Evolutionary conservation across 2,329 filamentous ascomycete genomes (phyloP), one percentile per base, ranked within the genome.

Genomic region (Cladosporium sp.): DNA sequence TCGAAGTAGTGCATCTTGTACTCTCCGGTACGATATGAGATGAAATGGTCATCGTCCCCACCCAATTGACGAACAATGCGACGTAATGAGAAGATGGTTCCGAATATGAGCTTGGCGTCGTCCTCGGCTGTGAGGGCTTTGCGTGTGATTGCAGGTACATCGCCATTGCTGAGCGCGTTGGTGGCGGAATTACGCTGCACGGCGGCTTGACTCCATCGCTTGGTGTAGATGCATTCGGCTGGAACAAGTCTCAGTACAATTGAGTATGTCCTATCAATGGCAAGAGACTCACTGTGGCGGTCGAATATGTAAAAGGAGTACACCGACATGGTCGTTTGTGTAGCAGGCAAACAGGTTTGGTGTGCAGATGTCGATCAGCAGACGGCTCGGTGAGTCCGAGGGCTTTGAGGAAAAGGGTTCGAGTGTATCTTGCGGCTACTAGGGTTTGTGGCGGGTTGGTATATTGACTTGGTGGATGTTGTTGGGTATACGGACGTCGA

Each of bases 1-100:
- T 99, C 95, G 85, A 97, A 99, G 83, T 96, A 99, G 82, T 99
- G 95, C 73, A 99, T 87, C 82, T 97, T 97, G 85, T 99, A 99
- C 80, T 97, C 91, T 72, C 86, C 91, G 63, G 95, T 99, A 73
- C 92, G 91, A 81, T 92, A 99, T 72, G 90, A 92, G 73, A 99
- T 90, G 79, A 99, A 99, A 77, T 84, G 87, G 82, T 97, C 94
- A 78, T 97, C 93, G 64, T 92, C 88, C 71, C 94, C 94, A 75
- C 94, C 94, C 58, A 99, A 87, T 83, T 97, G 97, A 79, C 92
- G 91, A 69, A 91, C 92, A 90, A 99, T 97, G 81, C 97, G 97
- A 74, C 95, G 90, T 73, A 99, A 84, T 59, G 93, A 97, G 83
- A 97, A 99, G 70, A 99, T 89, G 67, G 94, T 95, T 73, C 95